phyloP scores from a whole-genome alignment of 805 yeast species.

The Naumovozyma dairenensis region DNA sequence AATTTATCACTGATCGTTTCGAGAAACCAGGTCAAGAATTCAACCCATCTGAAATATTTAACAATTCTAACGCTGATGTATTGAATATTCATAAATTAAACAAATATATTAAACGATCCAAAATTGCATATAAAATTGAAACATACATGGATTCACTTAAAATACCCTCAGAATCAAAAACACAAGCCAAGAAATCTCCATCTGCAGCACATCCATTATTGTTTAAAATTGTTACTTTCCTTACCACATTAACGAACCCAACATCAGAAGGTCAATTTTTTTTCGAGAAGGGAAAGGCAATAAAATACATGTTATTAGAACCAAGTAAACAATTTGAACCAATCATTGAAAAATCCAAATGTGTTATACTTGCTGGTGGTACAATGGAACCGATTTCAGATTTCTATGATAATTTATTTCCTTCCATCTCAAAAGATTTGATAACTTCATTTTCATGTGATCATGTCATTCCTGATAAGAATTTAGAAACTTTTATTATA shows the following conservation, averaged over 20 bases:
- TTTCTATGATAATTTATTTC: slow-evolving; percentile 55
- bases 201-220: slow-evolving; percentile 39
- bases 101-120: slow-evolving; percentile 52
- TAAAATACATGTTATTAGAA: slow-evolving; percentile 69
- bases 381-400: slow-evolving; percentile 89
- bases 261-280: slow-evolving; percentile 71
- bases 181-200: slow-evolving; percentile 3
- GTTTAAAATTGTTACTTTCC: slow-evolving; percentile 55
- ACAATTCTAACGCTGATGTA: slow-evolving; percentile 52
- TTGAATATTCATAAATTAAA: slow-evolving; percentile 62
- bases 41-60: slow-evolving; percentile 42
- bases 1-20: slow-evolving; percentile 34
- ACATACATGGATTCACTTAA: slow-evolving; percentile 36
- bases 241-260: slow-evolving; percentile 60
- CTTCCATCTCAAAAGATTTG: slow-evolving; percentile 36
- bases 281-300: slow-evolving; percentile 33
- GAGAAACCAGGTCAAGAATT: slow-evolving; percentile 48
- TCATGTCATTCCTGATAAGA: slow-evolving; percentile 68
- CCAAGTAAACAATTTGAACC: slow-evolving; percentile 64
- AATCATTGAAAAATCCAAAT: slow-evolving; percentile 51
- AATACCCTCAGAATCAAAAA: slow-evolving; percentile 4
- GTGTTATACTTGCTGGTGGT: slow-evolving; percentile 84
- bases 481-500: slow-evolving; percentile 53
- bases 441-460: slow-evolving; percentile 61
- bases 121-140: slow-evolving; percentile 78